A percentile compares a stretch with the other conserved stretches of the same genome.
Conservation (phyloP, 768 basidiomycete species). For the Suillus occidentalis region DNA sequence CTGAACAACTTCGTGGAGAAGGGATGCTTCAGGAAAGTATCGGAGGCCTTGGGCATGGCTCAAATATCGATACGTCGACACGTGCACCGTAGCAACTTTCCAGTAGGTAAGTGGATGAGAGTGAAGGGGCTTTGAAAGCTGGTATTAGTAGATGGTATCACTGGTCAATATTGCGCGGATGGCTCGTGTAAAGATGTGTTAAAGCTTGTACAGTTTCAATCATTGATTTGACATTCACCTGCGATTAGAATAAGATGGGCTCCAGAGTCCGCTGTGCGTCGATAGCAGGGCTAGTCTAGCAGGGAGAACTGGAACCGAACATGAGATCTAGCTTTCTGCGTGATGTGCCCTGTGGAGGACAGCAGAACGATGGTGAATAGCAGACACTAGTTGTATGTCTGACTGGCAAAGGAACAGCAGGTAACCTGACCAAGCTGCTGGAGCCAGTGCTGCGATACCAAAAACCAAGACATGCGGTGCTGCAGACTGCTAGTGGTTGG, state of each 20-base stretch:
- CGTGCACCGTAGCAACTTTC: background rate
- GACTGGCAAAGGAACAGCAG: too few relatives aligned
- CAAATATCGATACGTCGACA: background rate
- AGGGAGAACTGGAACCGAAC: background rate
- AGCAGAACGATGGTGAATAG: background rate
- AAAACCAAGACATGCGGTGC: background rate
- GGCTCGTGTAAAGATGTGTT: background rate
- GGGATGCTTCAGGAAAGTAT: background rate
- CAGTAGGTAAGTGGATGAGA: background rate
- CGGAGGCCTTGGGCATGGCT: background rate
- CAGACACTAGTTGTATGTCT: background rate
- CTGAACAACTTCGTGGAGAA: background rate
- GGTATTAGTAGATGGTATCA: background rate
- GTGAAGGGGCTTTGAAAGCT: background rate
- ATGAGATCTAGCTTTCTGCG: background rate
- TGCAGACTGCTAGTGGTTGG: background rate
- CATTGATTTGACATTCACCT: background rate
- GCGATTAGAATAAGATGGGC: background rate
- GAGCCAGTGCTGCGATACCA: background rate
- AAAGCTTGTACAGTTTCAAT: background rate
- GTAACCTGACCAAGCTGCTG: background rate
- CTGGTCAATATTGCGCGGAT: background rate
- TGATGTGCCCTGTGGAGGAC: background rate
- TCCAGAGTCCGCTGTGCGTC: background rate
- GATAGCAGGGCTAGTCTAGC: background rate